Base-by-base conservation (phyloP, 495 filamentous ascomycete species). In the Aspergillus conjunctus region DNA sequence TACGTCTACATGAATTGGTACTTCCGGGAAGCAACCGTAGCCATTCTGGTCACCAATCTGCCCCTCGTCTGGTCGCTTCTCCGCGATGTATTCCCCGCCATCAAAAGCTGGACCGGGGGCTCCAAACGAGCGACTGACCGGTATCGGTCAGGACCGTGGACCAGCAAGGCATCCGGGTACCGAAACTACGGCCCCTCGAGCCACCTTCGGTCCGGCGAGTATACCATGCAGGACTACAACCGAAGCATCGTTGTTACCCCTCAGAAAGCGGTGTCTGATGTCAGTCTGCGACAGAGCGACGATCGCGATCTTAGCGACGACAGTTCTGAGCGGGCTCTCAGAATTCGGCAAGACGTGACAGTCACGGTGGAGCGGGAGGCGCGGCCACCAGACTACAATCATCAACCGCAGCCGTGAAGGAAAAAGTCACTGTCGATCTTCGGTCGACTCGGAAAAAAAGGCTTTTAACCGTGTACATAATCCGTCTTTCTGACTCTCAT, bases 1-100 rank as follows among this genome's bases (percentile, higher is more conserved):
- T 75, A 79, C 44, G 72, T 82, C 52, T 89, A 87, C 80, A 85
- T 85, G 59, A 87, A 82, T 68, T 90, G 87, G 87, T 89, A 90
- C 69, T 79, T 83, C 64, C 84, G 87, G n/a, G 87, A 90, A 81
- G 81, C 81, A 17, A 81, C 80, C 5, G 88, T 87, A 4, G 85
- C 86, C 3, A 76, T 89, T 41, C 74, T 87, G 11, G 85, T 88
- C 14, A 83, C 84, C 56, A 89, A 89, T 63, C 72, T 89, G 4
- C 87, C 87, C 0, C 83, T 86, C 58, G 77, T 83, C 59, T 89
- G 86, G 85, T 83, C 85, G 1, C 78, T 87, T 3, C 69, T 88
- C 18, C 81, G 83, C 31, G 82, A 83, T 46, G 70, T 83, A 34
- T 88, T 89, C 72, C 81, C 81, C 7, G 71, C 69, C 3, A 71